Percentiles rank a stretch among this genome's conserved stretches.
Evolutionary conservation across 305 asterid species (phyloP).

Genomic region (Fraxinus greggii): DNA sequence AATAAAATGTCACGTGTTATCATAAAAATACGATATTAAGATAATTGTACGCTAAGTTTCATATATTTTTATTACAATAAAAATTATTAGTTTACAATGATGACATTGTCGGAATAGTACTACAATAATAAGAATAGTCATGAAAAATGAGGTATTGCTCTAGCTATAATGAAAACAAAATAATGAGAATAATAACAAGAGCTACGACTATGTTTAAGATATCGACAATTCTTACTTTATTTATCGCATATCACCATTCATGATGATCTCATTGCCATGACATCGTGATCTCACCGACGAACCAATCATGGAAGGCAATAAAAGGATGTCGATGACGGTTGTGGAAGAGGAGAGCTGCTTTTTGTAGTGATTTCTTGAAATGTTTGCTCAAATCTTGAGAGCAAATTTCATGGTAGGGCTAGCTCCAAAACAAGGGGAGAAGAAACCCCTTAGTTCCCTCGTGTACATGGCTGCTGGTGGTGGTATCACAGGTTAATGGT

Average conservation of each 20-base stretch:
- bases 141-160: neutral
- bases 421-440: neutral
- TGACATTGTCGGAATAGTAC: neutral
- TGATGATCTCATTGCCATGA: neutral
- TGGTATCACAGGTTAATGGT: neutral
- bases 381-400: neutral
- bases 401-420: neutral
- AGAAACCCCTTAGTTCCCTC: neutral
- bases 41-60: neutral
- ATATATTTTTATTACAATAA: neutral
- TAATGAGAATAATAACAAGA: neutral
- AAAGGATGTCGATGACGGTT: neutral
- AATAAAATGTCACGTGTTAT: neutral
- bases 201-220: neutral
- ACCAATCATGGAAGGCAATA: neutral
- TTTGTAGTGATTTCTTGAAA: neutral
- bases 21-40: neutral
- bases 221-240: neutral
- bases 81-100: neutral
- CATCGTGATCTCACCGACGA: neutral
- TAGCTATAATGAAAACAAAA: neutral
- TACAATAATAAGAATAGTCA: neutral
- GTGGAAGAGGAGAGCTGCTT: neutral
- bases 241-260: neutral
- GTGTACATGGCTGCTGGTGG: neutral